Base-by-base conservation (phyloP, 2,329 filamentous ascomycete genomes). In the Fusarium protoensiforme region DNA sequence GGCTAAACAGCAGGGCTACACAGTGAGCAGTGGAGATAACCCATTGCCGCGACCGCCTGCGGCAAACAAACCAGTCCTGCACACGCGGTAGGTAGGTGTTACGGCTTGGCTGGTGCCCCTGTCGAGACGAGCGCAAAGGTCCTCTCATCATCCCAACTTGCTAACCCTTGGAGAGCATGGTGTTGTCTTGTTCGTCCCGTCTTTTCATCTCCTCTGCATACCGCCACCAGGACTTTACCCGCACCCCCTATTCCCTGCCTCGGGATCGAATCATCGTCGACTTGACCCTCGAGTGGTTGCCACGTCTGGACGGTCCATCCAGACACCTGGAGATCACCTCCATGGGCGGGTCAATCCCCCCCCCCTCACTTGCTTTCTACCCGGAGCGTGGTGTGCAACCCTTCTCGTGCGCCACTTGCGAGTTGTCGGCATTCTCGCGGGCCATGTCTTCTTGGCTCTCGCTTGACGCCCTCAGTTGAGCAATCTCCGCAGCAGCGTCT, bases 101-200 rank as follows among this genome's bases (percentile, higher is more conserved):
- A 58, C 63, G 61, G 58, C 60, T 67, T 63, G 63, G 43, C 67
- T 58, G 61, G 22, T 14, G 61, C 64, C 75, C 71, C 69, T 75
- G 67, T 64, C 61, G 60, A 56, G 67, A 59, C 27, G 54, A 62
- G 54, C 64, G 60, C 68, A 71, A 69, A 68, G 57, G 48, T 77
- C 65, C 67, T 76, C 67, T 75, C 53, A 69, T 77, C 73, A 66
- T 76, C 67, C 59, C 67, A 73, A 68, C 69, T 72, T 59, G 36
- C 48, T 68, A 66, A 64, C 53, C 64, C 67, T 48, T 38, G 66
- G 63, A 65, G 39, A 71, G 56, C 69, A 77, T 68, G 69, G 72
- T 65, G 31, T 46, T 67, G 67, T 65, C 68, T 71, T 59, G 60
- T 66, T 67, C 72, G 65, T 76, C 69, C 64, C 67, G 43, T 68